Evolutionary conservation across 306 rosid genomes (phyloP).

Genomic region (Acacia confusa): DNA sequence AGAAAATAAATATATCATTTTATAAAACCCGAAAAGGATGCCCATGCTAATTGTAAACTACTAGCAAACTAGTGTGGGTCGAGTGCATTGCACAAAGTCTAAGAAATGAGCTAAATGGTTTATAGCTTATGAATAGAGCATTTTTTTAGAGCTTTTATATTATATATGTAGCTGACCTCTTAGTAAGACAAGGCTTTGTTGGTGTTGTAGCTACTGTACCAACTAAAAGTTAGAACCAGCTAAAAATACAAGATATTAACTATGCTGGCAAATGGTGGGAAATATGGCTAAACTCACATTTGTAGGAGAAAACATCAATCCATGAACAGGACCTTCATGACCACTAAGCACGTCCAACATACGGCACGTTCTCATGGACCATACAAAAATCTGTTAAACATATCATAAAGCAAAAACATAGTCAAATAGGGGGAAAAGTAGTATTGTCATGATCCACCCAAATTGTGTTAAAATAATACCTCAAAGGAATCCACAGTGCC

Average conservation of each 20-base stretch:
- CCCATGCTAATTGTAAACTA: constrained; percentile 18
- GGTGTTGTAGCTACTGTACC: not conserved
- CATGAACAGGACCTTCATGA: constrained; percentile 98
- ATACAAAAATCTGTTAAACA: constrained; percentile 73
- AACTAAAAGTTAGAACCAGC: constrained; percentile 1
- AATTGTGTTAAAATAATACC: constrained; percentile 45
- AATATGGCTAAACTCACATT: constrained; percentile 58
- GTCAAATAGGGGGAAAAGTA: not conserved
- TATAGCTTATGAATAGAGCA: not conserved
- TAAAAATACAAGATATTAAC: constrained; percentile 6
- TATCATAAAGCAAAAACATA: constrained; percentile 12
- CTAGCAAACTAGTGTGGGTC: not conserved
- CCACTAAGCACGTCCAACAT: constrained; percentile 86
- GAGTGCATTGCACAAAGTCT: not conserved
- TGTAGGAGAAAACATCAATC: constrained; percentile 85
- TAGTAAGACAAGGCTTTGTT: too few species aligned
- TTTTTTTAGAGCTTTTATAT: not conserved
- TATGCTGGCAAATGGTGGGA: not conserved
- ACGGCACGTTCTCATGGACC: constrained; percentile 92
- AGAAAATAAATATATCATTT: constrained; percentile 16
- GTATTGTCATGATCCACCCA: constrained; percentile 19
- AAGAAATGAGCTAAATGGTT: not conserved
- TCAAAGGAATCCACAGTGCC: constrained; percentile 94
- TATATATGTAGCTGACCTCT: not conserved
- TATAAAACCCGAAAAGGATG: constrained; percentile 4